Base-by-base conservation (phyloP, 2,329 filamentous ascomycete genomes). In the Ceratocystiopsis minuta region DNA sequence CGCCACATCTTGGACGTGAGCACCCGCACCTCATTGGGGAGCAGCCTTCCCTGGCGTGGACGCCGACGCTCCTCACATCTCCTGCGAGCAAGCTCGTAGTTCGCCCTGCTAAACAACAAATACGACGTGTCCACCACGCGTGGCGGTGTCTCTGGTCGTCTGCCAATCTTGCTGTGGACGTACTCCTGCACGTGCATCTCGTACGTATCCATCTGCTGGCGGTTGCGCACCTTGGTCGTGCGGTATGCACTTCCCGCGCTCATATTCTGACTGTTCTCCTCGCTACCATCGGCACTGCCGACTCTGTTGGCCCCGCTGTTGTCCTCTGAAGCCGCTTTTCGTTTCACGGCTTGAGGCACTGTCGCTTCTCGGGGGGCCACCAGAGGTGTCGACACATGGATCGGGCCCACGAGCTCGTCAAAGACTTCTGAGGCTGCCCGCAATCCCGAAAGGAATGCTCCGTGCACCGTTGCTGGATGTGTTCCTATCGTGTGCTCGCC, bases 401-500 rank as follows among this genome's bases (percentile, higher is more conserved):
- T 85, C 0, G 85, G 78, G 1, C 90, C 90, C 31, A 90, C 66
- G 56, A 95, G 72, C 3, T 74, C 65, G 42, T 88, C 78, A 34
- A 94, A 65, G 3, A 98, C 72, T 54, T 96, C 87, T 3, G 82
- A 79, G 12, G 90, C 90, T 4, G 81, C 90, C 39, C 90, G 78
- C 6, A 98, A 67, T 3, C 90, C 92, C 2, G 90, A 95, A 4
- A 98, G 66, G 55, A 96, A 98, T 10, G 90, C 92, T 6, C 90
- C 90, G 51, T 98, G 90, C 0, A 98, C 90, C 2, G 90, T 98
- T 31, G 92, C 90, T 13, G 92, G 90, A 55, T 98, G 87, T 1
- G 86, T 94, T 38, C 84, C 86, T 51, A 83, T 95, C 1, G 92
- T 98, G 46, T 94, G 90, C 60, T 98, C 90, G 38, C 90, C 90